phyloP scores from a whole-genome alignment of 768 basidiomycete genomes.

The Suillus occidentalis region DNA sequence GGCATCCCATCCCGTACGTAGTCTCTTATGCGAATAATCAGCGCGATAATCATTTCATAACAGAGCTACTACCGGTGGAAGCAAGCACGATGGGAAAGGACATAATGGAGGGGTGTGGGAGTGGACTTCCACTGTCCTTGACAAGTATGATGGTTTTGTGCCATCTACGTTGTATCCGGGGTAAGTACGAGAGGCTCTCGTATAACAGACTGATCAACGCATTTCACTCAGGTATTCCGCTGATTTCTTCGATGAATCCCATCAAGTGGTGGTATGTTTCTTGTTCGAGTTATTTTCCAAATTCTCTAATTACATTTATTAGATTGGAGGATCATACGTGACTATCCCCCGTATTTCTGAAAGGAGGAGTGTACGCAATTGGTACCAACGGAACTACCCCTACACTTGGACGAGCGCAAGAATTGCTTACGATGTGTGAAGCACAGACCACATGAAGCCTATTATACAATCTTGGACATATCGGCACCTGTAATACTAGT shows the following conservation, averaged over 20 bases:
- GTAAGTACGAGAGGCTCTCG: conserved; percentile 34
- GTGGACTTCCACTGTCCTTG: conserved; percentile 87
- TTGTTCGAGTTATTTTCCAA: not conserved
- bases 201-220: not conserved
- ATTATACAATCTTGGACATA: not conserved
- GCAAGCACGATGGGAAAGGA: conserved; percentile 52
- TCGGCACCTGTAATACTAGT: not conserved
- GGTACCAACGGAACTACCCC: conserved; percentile 89
- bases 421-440: conserved; percentile 53
- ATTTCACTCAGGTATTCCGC: conserved; percentile 57
- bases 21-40: not conserved
- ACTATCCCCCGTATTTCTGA: conserved; percentile 83
- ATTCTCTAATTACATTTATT: not conserved
- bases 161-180: conserved; percentile 85
- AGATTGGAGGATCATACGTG: conserved; percentile 91
- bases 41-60: not conserved
- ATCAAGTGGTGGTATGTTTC: conserved; percentile 80
- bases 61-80: conserved; percentile 69
- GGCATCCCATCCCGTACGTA: conserved; percentile 90
- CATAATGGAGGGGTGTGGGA: conserved; percentile 98
- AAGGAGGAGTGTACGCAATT: conserved; percentile 80
- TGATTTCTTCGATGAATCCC: conserved; percentile 90
- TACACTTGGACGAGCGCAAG: conserved; percentile 86
- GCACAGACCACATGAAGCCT: not conserved
- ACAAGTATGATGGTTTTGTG: conserved; percentile 70